Percentiles rank a stretch among this genome's conserved stretches.
Conservation (phyloP, 257 asterid genomes). For the Przewalskia tangutica region DNA sequence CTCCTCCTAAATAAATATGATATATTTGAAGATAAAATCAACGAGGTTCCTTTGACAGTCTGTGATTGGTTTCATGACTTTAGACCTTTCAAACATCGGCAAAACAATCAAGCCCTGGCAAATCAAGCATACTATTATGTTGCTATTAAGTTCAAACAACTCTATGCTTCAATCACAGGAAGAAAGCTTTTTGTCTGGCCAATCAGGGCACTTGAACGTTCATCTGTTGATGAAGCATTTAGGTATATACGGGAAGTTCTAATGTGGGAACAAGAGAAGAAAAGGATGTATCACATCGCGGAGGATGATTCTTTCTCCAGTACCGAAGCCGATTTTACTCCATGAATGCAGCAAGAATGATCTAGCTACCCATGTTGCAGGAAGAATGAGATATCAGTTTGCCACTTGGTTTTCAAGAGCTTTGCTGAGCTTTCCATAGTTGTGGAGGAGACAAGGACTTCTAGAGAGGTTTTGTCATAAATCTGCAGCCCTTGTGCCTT, state of each 20-base stretch:
- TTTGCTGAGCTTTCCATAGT: too few species aligned
- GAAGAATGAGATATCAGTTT: background rate
- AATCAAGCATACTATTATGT: constrained; percentile 52
- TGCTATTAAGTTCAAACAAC: constrained; percentile 50
- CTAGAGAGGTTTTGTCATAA: too few species aligned
- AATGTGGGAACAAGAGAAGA: constrained; percentile 48
- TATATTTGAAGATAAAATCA: constrained; percentile 40
- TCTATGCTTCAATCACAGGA: constrained; percentile 42
- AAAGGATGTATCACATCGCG: constrained; percentile 12
- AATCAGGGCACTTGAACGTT: constrained; percentile 24
- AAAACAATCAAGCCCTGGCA: constrained; percentile 31
- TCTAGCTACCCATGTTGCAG: background rate
- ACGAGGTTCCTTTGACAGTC: constrained; percentile 40
- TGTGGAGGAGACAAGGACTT: too few species aligned
- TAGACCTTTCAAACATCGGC: constrained; percentile 34
- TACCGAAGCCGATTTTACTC: constrained; percentile 20
- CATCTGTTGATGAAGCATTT: constrained; percentile 41
- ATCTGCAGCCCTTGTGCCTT: background rate
- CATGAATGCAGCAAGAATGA: constrained; percentile 3
- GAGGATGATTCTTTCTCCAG: constrained; percentile 30
- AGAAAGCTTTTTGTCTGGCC: constrained; percentile 50
- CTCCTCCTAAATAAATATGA: constrained; percentile 56
- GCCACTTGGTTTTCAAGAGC: background rate
- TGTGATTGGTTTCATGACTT: constrained; percentile 69
- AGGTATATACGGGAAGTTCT: constrained; percentile 45